A percentile compares a stretch with the other conserved stretches of the same genome.
These are phyloP conservation scores for Heliamphora pulchella DNA, from an alignment of 179 eudicot genomes.

Conservation along the genomic window DNA sequence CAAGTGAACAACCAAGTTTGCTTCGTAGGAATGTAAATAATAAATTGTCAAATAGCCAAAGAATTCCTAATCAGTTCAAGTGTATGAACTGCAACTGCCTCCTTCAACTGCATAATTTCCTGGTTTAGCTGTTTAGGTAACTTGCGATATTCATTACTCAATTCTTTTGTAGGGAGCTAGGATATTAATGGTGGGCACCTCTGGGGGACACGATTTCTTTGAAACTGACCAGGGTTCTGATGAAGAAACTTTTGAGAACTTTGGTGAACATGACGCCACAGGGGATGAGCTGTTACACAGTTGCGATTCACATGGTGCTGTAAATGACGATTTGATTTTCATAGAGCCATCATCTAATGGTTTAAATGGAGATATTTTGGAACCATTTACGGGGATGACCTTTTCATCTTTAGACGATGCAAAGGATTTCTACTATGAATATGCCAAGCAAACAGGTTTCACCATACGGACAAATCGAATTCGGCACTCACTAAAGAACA, in stretches of 20 bases:
- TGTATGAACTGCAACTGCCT: neutral
- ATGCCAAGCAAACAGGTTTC: constrained; percentile 18
- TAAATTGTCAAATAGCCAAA: neutral
- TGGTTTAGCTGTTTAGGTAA: neutral
- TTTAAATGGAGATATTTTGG: neutral
- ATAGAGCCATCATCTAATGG: neutral
- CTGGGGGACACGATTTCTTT: neutral
- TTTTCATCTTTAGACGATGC: constrained; percentile 18
- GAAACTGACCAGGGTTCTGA: constrained; percentile 1
- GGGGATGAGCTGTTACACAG: constrained; percentile 6
- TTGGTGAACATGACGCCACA: constrained; percentile 8
- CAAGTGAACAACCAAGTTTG: neutral
- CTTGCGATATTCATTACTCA: neutral
- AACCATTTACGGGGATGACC: constrained; percentile 14
- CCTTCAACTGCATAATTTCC: neutral
- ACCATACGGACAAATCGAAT: constrained; percentile 1
- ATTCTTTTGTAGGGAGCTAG: constrained; percentile 11
- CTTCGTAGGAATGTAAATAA: neutral
- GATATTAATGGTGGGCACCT: constrained; percentile 13
- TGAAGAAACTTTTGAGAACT: constrained; percentile 5
- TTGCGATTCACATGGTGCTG: constrained; percentile 6
- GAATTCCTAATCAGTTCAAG: neutral
- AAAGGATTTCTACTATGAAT: constrained; percentile 14
- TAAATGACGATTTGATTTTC: neutral
- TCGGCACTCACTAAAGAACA: constrained; percentile 13